Percentiles rank a stretch among this genome's conserved stretches.
These are phyloP conservation scores for Hygrophoropsis aurantiaca DNA, from an alignment of 768 basidiomycete genomes.

Conservation along the genomic window DNA sequence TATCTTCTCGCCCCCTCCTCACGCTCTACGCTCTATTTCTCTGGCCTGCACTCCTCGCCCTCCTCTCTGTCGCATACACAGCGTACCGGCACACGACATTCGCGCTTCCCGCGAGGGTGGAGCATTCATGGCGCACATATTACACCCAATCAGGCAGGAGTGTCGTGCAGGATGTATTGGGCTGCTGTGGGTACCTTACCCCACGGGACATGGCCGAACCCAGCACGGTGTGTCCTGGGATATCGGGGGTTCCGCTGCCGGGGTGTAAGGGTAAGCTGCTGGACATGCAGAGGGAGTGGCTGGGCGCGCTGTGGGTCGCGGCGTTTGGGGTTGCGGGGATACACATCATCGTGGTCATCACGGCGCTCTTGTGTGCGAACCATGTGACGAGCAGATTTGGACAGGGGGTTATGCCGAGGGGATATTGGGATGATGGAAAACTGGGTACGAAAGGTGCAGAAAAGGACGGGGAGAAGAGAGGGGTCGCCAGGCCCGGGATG, in stretches of 20 bases:
- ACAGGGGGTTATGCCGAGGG: conserved; percentile 59
- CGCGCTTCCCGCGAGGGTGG: conserved; percentile 64
- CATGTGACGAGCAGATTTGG: conserved; percentile 64
- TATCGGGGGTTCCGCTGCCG: conserved; percentile 58
- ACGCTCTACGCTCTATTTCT: conserved; percentile 67
- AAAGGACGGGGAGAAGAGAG: not conserved
- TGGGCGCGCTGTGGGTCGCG: conserved; percentile 47
- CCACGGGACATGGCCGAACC: conserved; percentile 59
- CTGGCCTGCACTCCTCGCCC: conserved; percentile 58
- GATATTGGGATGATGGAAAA: conserved; percentile 51
- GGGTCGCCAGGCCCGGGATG: not conserved
- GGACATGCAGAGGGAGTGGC: conserved; percentile 48
- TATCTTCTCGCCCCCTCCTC: conserved; percentile 68
- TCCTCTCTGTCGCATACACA: conserved; percentile 64
- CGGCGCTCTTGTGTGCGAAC: conserved; percentile 66
- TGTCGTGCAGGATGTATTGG: conserved; percentile 58
- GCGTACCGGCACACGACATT: conserved; percentile 61
- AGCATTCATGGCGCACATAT: conserved; percentile 65
- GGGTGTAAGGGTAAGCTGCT: conserved; percentile 66
- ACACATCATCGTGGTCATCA: conserved; percentile 58
- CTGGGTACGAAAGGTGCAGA: conserved; percentile 36
- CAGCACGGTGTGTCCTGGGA: conserved; percentile 59
- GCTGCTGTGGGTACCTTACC: conserved; percentile 68
- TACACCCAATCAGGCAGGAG: conserved; percentile 54
- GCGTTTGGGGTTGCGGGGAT: conserved; percentile 59